Percentiles rank a stretch among this genome's conserved stretches.
phyloP scores from a whole-genome alignment of 2,329 filamentous ascomycete genomes.

The Apiospora phragmitis region DNA sequence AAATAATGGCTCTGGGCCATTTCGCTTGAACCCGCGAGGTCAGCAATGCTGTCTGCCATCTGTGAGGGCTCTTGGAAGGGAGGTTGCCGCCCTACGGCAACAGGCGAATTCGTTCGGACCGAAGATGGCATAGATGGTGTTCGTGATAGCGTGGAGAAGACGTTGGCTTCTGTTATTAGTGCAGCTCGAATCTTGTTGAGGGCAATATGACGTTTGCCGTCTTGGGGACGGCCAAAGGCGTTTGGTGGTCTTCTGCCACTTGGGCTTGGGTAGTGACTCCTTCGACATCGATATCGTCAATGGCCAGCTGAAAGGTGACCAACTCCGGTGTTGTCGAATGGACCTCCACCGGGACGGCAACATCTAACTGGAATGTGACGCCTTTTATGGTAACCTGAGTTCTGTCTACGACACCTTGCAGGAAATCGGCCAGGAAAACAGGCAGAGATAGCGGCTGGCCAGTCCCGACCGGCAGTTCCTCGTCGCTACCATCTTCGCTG shows the following conservation, averaged over 20 bases:
- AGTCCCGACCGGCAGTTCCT: constrained; percentile 64
- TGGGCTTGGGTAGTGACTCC: constrained; percentile 53
- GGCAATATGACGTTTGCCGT: constrained; percentile 65
- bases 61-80: constrained; percentile 24
- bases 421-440: constrained; percentile 67
- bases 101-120: constrained; percentile 47
- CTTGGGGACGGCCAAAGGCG: constrained; percentile 45
- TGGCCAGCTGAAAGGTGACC: constrained; percentile 64
- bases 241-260: constrained; percentile 28
- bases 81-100: constrained; percentile 30
- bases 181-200: constrained; percentile 65
- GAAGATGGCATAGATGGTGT: constrained; percentile 62
- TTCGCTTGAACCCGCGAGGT: constrained; percentile 34
- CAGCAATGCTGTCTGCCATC: constrained; percentile 19
- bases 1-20: constrained; percentile 35
- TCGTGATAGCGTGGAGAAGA: constrained; percentile 60
- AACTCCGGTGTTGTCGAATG: constrained; percentile 48
- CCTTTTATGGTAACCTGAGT: constrained; percentile 66
- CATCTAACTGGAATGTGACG: constrained; percentile 66
- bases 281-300: constrained; percentile 67
- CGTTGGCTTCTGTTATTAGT: constrained; percentile 66
- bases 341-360: constrained; percentile 54
- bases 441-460: constrained; percentile 71
- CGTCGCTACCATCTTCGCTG: constrained; percentile 64
- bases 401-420: constrained; percentile 74